Base-by-base conservation (phyloP, 768 basidiomycete species). In the button mushroom (Agaricus bisporus) region DNA sequence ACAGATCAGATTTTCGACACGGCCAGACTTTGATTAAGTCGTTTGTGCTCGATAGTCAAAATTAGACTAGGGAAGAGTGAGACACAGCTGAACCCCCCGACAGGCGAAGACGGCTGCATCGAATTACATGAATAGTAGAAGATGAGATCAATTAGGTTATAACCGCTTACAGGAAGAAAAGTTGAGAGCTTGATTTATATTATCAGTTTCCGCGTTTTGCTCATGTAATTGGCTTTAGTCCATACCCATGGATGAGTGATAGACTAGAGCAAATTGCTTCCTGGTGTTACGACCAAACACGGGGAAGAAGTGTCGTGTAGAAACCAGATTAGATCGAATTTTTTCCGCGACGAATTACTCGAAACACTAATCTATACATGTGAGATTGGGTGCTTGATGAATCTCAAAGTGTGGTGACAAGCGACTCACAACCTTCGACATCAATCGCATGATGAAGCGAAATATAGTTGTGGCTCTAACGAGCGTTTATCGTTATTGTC, bases 291-390 rank as follows among this genome's bases (percentile, higher is more conserved):
- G n/a, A n/a, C n/a, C n/a, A n/a, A n/a, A n/a, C n/a, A n/a, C n/a
- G n/a, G n/a, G n/a, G n/a, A n/a, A n/a, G n/a, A n/a, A n/a, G n/a
- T n/a, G n/a, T n/a, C n/a, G n/a, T n/a, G n/a, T n/a, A n/a, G n/a
- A n/a, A n/a, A n/a, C n/a, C n/a, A 53, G n/a, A 22, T 53, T 53
- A 36, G 44, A 47, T 47, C 41, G 36, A 12, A 47, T 53, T 28
- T 39, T 53, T 32, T 46, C 45, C 2, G 47, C 52, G 9, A 47
- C 44, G 2, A 44, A 44, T 45, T 29, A 22, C 52, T 53, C 17
- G 5, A 22, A 9, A 53, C 11, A 18, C 37, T 36, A 25, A 53
- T 20, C 52, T 53, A 28, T 15, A 25, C 8, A 28, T 15, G 10
- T 5, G 10, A 39, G 3, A 18, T 20, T 17, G 28, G 25, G 14